A percentile compares a stretch with the other conserved stretches of the same genome.
These are phyloP conservation scores for Cordyceps javanica DNA, from an alignment of 2,329 filamentous ascomycete species.

Conservation along the genomic window DNA sequence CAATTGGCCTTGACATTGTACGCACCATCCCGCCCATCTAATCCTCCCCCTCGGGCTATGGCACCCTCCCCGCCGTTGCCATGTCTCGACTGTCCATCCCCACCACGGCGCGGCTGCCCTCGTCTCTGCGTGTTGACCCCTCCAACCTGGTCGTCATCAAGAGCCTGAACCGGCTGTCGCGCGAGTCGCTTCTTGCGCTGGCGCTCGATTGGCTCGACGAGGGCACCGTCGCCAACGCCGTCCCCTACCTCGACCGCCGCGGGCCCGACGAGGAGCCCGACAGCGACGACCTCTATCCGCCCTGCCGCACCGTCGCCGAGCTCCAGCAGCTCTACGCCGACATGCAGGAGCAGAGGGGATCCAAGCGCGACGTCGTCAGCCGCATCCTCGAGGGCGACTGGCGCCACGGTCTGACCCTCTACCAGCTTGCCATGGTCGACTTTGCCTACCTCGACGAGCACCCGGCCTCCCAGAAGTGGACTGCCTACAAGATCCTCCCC, in stretches of 20 bases:
- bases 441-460: conserved; percentile 61
- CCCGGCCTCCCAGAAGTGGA: conserved; percentile 58
- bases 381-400: conserved; percentile 63
- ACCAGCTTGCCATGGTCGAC: conserved; percentile 64
- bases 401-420: conserved; percentile 57
- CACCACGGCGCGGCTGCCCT: conserved; percentile 65
- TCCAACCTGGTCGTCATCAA: conserved; percentile 59
- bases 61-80: background rate
- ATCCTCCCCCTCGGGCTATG: background rate
- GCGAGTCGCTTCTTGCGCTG: conserved; percentile 64
- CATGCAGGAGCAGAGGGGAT: conserved; percentile 54
- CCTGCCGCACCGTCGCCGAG: conserved; percentile 57
- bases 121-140: conserved; percentile 61
- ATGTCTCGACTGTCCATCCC: conserved; percentile 60
- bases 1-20: background rate
- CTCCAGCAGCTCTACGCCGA: conserved; percentile 60
- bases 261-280: conserved; percentile 47
- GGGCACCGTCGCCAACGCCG: conserved; percentile 51
- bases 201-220: conserved; percentile 73
- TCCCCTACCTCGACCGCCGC: conserved; percentile 26
- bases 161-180: conserved; percentile 62
- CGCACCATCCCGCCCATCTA: background rate
- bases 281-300: conserved; percentile 61
- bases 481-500: conserved; percentile 52
- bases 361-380: conserved; percentile 56